Evolutionary conservation across 306 rosid genomes (phyloP).

Genomic region (Citrullus amarus): DNA sequence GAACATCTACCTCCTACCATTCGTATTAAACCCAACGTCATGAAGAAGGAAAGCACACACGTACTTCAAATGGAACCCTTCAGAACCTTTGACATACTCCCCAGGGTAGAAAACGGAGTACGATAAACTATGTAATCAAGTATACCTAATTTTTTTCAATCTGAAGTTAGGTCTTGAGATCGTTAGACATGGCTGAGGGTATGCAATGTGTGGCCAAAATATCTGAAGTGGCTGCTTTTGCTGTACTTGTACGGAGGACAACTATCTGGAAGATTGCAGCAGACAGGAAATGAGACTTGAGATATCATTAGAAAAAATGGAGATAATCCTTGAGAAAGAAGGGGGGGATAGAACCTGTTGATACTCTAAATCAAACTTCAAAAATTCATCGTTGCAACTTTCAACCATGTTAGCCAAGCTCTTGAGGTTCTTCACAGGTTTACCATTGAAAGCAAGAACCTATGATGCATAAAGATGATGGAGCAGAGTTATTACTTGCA

Average conservation of each 20-base stretch:
- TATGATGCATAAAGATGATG: constrained; percentile 12
- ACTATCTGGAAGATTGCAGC: constrained; percentile 41
- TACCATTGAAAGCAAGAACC: constrained; percentile 80
- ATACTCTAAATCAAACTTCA: constrained; percentile 72
- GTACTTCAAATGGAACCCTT: not conserved
- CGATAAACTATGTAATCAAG: not conserved
- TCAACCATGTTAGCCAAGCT: constrained; percentile 86
- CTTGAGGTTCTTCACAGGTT: constrained; percentile 82
- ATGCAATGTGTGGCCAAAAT: constrained; percentile 86
- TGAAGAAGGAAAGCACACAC: not conserved
- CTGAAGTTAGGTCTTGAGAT: constrained; percentile 51
- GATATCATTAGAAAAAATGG: not conserved
- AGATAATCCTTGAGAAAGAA: not conserved
- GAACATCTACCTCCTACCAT: not conserved
- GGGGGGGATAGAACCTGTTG: constrained; percentile 52
- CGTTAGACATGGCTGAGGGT: constrained; percentile 82
- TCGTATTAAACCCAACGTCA: not conserved
- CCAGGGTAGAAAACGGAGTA: not conserved
- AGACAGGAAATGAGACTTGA: not conserved
- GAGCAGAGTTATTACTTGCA: not conserved
- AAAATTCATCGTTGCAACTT: constrained; percentile 59
- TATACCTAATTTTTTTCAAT: not conserved
- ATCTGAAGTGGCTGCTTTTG: constrained; percentile 72
- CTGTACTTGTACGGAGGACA: constrained; percentile 59
- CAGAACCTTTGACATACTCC: not conserved